phyloP scores from a whole-genome alignment of 2,329 filamentous ascomycete species.

The Pseudopithomyces chartarum region DNA sequence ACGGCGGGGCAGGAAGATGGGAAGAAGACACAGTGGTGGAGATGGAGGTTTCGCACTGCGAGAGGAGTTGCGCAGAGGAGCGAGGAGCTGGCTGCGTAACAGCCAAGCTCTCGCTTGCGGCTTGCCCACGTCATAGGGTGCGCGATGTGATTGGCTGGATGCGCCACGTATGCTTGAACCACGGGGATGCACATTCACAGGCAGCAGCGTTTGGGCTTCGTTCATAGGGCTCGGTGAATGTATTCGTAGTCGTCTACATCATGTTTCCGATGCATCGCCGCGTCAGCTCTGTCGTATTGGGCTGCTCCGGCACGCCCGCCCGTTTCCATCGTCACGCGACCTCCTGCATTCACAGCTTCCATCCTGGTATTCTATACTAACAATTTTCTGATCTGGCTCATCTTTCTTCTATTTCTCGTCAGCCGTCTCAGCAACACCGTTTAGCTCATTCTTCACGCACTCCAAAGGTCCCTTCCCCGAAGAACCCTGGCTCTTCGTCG shows the following conservation, averaged over 20 bases:
- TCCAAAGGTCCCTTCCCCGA: not conserved
- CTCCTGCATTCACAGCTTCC: not conserved
- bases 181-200: not conserved
- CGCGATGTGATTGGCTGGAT: not conserved
- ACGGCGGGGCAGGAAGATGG: slow-evolving; percentile 5
- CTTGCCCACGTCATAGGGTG: slow-evolving; percentile 8
- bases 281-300: not conserved
- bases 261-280: not conserved
- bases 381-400: slow-evolving; percentile 2
- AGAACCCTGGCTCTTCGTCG: not conserved
- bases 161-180: too few species aligned
- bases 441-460: not conserved
- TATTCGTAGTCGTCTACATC: not conserved
- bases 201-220: not conserved
- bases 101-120: slow-evolving; percentile 13
- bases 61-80: not conserved
- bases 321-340: not conserved
- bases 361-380: not conserved
- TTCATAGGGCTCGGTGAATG: not conserved
- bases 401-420: not conserved
- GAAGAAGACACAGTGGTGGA: slow-evolving; percentile 12
- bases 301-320: not conserved
- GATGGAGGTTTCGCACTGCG: slow-evolving; percentile 9
- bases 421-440: not conserved
- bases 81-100: slow-evolving; percentile 5